Evolutionary conservation across 2,329 filamentous ascomycete genomes (phyloP), one percentile per base, ranked within the genome.

Genomic region (Beauveria australis): DNA sequence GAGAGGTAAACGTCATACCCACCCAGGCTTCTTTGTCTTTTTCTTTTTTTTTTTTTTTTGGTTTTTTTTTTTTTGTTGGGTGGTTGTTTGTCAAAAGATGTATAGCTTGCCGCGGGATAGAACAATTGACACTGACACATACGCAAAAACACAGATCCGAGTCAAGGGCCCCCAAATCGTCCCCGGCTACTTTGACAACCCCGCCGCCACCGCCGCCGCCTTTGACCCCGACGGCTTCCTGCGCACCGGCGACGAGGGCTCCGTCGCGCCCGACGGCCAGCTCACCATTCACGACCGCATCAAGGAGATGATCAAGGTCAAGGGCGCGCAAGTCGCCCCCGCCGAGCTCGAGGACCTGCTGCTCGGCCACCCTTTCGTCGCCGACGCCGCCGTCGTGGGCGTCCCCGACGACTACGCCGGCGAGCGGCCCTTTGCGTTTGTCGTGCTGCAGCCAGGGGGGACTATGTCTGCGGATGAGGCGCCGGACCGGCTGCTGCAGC

Each of bases 291-390:
- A 89, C 2, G 91, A 94, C 69, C 83, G 91, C 37, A 66, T 76
- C 55, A 77, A 78, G 67, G 78, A 80, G 67, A 66, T 80, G 60
- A 80, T 80, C 68, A 80, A 80, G 67, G 74, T 76, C 40, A 74
- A 91, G 84, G 90, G 89, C 61, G 78, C 88, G 62, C 90, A 94
- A 84, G 90, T 94, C 24, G 89, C 90, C 0, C 90, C 90, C 0
- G 90, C 90, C 2, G 90, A 94, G 70, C 82, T 95, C 1, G 90
- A 95, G 74, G 87, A 89, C 1, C 88, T 91, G 67, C 79, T 95
- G 5, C 83, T 95, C 16, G 82, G 85, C 0, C 89, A 93, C 70
- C 84, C 86, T 0, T 79, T 81, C 12, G 89, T 94, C n/a, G 83
- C 84, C 48, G 90, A 95, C 73, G 89, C 85, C 66, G 86, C 90